Conservation (phyloP, 306 rosid genomes). For the Pyrus communis region DNA sequence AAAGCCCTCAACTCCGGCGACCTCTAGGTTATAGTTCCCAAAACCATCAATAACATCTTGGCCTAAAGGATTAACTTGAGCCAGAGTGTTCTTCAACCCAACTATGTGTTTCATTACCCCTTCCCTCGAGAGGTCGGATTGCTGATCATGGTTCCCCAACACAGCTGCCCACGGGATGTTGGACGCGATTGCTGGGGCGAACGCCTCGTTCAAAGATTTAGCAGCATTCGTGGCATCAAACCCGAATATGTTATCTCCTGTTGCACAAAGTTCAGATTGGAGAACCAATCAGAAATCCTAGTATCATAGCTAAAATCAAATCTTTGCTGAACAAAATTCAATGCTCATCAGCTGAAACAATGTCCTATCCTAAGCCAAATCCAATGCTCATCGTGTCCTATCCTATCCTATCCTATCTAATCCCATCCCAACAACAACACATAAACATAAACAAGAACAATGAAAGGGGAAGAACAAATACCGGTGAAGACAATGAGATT, state of each 20-base stretch:
- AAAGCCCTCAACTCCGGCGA: slow-evolving; percentile 62
- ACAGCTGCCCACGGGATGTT: slow-evolving; percentile 88
- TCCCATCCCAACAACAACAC: not conserved
- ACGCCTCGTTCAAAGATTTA: slow-evolving; percentile 70
- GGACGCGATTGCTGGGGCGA: slow-evolving; percentile 80
- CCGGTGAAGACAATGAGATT: slow-evolving; percentile 89
- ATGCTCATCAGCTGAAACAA: not conserved
- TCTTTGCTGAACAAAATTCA: not conserved
- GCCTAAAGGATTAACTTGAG: slow-evolving; percentile 59
- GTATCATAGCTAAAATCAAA: not conserved
- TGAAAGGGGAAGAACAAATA: not conserved
- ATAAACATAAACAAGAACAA: not conserved
- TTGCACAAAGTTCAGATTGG: not conserved
- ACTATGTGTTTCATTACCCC: slow-evolving; percentile 80
- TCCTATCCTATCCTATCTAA: not conserved
- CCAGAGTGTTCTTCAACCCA: slow-evolving; percentile 63
- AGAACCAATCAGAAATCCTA: not conserved
- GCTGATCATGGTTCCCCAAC: slow-evolving; percentile 95
- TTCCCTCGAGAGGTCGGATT: slow-evolving; percentile 75
- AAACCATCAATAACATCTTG: slow-evolving; percentile 62
- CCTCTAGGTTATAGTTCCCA: slow-evolving; percentile 84
- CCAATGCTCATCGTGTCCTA: not conserved
- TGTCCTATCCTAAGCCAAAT: not conserved
- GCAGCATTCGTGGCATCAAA: slow-evolving; percentile 54
- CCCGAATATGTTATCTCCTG: slow-evolving; percentile 86